Evolutionary conservation across 2,329 filamentous ascomycete species (phyloP).

Genomic region (Emmonsiellopsis sp.): DNA sequence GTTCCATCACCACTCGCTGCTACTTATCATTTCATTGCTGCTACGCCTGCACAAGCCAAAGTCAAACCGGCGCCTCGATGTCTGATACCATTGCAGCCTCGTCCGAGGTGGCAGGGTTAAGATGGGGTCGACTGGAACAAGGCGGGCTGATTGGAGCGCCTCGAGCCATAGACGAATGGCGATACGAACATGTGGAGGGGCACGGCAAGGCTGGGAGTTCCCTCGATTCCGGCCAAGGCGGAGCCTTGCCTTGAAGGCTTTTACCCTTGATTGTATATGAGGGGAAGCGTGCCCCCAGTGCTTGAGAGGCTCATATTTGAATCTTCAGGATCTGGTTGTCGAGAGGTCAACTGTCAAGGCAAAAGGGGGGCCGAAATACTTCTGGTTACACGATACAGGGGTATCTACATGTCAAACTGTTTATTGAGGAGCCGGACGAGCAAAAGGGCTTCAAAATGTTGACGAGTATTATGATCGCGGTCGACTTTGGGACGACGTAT

Average conservation of each 20-base stretch:
- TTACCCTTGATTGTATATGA: background rate
- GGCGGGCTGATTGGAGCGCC: too few relatives aligned
- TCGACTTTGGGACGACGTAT: constrained; percentile 3
- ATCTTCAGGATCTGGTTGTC: background rate
- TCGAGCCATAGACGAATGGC: background rate
- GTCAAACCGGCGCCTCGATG: too few relatives aligned
- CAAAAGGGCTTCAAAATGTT: background rate
- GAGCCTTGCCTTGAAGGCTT: background rate
- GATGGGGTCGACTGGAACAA: too few relatives aligned
- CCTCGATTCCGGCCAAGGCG: background rate
- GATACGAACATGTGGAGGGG: constrained; percentile 1
- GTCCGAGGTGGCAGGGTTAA: too few relatives aligned
- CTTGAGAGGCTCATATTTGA: background rate
- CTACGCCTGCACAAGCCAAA: too few relatives aligned
- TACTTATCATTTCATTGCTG: too few relatives aligned
- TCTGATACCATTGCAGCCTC: too few relatives aligned
- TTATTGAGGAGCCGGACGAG: too few relatives aligned
- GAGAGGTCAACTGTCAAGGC: background rate
- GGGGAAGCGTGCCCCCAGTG: background rate
- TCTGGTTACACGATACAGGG: background rate
- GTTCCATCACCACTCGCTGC: too few relatives aligned
- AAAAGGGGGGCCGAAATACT: background rate
- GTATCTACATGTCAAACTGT: too few relatives aligned
- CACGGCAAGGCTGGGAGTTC: background rate
- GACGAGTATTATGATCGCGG: constrained; percentile 2